Conservation (phyloP, 1,139 yeast species). For the Scheffersomyces parashehatae region DNA sequence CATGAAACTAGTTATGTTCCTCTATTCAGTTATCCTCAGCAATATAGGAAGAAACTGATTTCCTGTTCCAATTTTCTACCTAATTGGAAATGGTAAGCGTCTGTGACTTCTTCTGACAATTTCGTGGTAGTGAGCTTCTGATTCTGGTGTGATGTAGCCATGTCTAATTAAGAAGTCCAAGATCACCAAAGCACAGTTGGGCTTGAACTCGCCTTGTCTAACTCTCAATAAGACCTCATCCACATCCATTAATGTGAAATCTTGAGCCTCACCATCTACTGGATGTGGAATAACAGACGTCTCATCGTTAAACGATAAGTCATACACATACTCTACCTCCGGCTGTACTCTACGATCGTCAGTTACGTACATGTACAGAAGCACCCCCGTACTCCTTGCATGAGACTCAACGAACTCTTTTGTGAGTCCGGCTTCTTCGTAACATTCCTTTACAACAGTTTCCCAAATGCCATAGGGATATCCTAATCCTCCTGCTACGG, state of each 20-base stretch:
- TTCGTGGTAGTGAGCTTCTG: constrained; percentile 63
- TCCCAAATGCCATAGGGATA: constrained; percentile 74
- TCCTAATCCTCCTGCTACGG: constrained; percentile 94
- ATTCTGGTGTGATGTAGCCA: constrained; percentile 62
- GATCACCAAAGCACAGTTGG: constrained; percentile 80
- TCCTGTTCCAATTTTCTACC: constrained; percentile 5
- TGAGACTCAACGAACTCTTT: constrained; percentile 48
- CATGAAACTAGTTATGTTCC: no score
- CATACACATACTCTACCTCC: constrained; percentile 82
- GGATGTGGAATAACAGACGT: constrained; percentile 61
- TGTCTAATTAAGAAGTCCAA: constrained; percentile 85
- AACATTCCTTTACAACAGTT: constrained; percentile 81
- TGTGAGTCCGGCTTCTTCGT: constrained; percentile 85
- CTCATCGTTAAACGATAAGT: constrained; percentile 56
- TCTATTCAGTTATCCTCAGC: background rate
- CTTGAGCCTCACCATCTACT: constrained; percentile 83
- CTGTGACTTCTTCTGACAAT: constrained; percentile 66
- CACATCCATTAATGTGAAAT: constrained; percentile 62
- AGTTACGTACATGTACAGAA: constrained; percentile 62
- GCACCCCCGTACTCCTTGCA: constrained; percentile 58
- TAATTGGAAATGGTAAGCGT: constrained; percentile 65
- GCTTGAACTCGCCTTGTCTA: constrained; percentile 67
- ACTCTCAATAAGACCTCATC: constrained; percentile 56
- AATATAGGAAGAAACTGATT: no score
- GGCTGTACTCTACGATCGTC: constrained; percentile 73